These are phyloP conservation scores for Penicillium antarcticum DNA, from an alignment of 495 filamentous ascomycete species.

Conservation along the genomic window DNA sequence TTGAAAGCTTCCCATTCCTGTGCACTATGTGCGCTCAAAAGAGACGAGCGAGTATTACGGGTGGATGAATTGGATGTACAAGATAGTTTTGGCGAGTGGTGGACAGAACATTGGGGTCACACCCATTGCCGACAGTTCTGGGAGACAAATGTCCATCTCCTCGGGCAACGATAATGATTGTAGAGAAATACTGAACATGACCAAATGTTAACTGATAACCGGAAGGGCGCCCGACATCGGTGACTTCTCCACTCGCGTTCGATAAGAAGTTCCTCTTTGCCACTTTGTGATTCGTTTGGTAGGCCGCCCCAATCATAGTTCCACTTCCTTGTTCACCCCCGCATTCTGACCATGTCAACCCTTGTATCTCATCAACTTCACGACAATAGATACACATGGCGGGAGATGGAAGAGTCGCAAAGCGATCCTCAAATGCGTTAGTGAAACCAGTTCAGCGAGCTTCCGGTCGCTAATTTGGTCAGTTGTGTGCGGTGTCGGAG, in stretches of 20 bases:
- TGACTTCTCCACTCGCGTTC: no score
- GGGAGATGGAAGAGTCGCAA: constrained; percentile 26
- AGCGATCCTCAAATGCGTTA: constrained; percentile 40
- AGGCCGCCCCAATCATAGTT: no score
- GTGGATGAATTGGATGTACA: constrained; percentile 69
- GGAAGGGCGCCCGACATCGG: constrained; percentile 1
- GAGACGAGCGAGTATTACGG: constrained; percentile 74
- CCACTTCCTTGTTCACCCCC: neutral
- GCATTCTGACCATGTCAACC: neutral
- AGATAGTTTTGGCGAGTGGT: constrained; percentile 95
- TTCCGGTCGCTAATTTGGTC: neutral
- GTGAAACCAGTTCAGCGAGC: neutral
- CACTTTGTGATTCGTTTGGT: no score
- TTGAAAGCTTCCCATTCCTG: constrained; percentile 73
- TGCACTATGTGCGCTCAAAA: constrained; percentile 80
- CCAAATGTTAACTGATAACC: neutral
- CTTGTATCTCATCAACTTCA: neutral
- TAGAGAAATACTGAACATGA: neutral
- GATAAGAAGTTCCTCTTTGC: no score
- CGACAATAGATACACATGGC: constrained; percentile 9
- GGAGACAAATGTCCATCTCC: constrained; percentile 63
- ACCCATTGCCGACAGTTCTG: constrained; percentile 79
- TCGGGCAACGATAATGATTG: constrained; percentile 58
- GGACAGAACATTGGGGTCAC: constrained; percentile 88
- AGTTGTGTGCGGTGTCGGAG: constrained; percentile 44